These are phyloP conservation scores for Eimeria praecox DNA, from an alignment of 169 alveolate genomes.

Conservation along the genomic window DNA sequence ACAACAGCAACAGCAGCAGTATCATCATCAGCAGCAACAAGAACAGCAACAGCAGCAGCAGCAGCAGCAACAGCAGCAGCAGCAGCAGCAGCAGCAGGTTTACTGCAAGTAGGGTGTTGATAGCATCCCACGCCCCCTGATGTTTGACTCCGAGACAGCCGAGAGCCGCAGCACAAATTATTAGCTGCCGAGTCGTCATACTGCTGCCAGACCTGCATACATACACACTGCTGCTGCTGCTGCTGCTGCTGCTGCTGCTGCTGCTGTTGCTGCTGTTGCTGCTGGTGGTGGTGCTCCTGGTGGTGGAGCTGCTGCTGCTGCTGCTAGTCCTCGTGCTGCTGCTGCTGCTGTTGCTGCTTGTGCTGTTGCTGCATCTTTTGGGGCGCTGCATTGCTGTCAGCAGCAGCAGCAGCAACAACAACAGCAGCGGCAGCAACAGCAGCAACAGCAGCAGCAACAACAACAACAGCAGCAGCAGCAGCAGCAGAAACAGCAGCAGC, in stretches of 20 bases:
- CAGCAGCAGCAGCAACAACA: too few species aligned
- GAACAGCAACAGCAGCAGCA: background rate
- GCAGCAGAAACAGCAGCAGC: too few species aligned
- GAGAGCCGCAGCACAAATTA: background rate
- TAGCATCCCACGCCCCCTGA: background rate
- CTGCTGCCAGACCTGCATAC: conserved; percentile 62
- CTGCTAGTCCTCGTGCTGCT: background rate
- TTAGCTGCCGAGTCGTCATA: conserved; percentile 13
- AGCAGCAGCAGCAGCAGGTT: background rate
- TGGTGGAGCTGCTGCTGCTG: too few species aligned
- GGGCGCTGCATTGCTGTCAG: too few species aligned
- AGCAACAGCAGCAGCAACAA: too few species aligned
- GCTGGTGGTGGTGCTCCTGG: too few species aligned
- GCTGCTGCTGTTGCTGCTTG: conserved; percentile 42
- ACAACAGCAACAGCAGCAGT: background rate
- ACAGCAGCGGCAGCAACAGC: too few species aligned
- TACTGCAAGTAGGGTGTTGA: conserved; percentile 31
- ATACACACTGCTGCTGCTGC: background rate
- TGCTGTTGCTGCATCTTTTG: background rate
- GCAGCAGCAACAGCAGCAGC: background rate
- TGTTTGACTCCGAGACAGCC: conserved; percentile 35
- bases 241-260: conserved; percentile 52
- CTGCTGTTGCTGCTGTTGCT: conserved; percentile 31
- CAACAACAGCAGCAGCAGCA: too few species aligned
- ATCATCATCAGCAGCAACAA: background rate